Evolutionary conservation across 75 land plant species (phyloP).

Genomic region (Pinus tabuliformis): DNA sequence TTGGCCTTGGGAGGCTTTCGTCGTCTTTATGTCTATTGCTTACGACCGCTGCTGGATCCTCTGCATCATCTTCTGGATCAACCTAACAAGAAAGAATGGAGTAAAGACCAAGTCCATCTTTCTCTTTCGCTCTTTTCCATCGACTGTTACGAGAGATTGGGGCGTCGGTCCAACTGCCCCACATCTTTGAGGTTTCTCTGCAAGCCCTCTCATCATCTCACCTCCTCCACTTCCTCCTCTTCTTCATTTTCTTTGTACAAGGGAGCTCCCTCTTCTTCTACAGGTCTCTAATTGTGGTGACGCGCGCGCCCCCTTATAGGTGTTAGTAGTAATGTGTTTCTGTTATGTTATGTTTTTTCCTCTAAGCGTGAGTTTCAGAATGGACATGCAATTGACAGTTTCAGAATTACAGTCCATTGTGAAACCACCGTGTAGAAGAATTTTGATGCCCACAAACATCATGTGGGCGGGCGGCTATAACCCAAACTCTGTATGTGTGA

Average conservation of each 20-base stretch:
- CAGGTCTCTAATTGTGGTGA: no score
- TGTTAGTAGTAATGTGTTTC: not conserved
- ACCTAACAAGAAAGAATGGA: not conserved
- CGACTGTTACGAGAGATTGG: conserved; percentile 41
- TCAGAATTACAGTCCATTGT: no score
- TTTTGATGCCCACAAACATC: not conserved
- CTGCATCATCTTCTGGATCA: not conserved
- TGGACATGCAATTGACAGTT: no score
- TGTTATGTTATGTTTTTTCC: not conserved
- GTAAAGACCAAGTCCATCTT: conserved; percentile 20
- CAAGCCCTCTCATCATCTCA: not conserved
- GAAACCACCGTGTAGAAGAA: not conserved
- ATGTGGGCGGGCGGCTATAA: conserved; percentile 4
- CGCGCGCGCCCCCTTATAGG: not conserved
- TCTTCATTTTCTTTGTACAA: not conserved
- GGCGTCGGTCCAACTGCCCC: conserved; percentile 3
- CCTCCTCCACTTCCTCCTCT: not conserved
- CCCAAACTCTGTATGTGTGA: conserved; percentile 6
- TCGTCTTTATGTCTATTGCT: conserved; percentile 51
- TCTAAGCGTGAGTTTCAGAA: not conserved
- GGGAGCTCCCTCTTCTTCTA: not conserved
- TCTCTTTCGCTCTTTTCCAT: conserved; percentile 47
- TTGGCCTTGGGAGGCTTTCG: conserved; percentile 61
- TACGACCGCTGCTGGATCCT: conserved; percentile 49
- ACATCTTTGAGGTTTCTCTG: conserved; percentile 9